Conservation (phyloP, 2,329 filamentous ascomycete species). For the Thermochaetoides dissita region DNA sequence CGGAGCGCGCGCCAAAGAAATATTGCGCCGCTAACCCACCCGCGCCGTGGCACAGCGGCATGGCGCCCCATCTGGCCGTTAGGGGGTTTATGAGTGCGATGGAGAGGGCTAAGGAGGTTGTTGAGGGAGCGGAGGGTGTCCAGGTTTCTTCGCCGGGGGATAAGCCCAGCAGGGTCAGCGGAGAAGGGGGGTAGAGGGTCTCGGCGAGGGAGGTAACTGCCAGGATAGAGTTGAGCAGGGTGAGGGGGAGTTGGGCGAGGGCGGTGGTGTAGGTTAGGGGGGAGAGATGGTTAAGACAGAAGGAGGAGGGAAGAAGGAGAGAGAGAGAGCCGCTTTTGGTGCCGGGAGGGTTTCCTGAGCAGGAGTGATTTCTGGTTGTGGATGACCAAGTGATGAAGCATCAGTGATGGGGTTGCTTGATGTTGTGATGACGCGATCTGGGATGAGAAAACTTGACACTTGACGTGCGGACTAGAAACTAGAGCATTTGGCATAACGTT, state of each 20-base stretch:
- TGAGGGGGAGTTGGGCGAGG: constrained; percentile 78
- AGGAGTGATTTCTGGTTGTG: too few species aligned
- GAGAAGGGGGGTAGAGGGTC: constrained; percentile 54
- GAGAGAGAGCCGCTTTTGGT: too few species aligned
- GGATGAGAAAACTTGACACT: too few species aligned
- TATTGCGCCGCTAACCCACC: constrained; percentile 84
- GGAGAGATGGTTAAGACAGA: too few species aligned
- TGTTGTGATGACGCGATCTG: too few species aligned
- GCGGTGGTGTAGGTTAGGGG: constrained; percentile 33
- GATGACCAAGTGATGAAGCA: too few species aligned
- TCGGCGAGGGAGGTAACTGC: constrained; percentile 68
- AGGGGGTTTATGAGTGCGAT: constrained; percentile 73
- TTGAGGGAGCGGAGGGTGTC: constrained; percentile 39
- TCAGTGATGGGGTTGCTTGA: too few species aligned
- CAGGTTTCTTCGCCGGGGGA: neutral
- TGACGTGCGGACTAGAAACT: too few species aligned
- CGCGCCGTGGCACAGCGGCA: constrained; percentile 90
- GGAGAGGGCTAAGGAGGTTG: constrained; percentile 66
- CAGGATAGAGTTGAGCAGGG: constrained; percentile 82
- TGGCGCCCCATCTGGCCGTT: constrained; percentile 82
- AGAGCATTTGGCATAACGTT: too few species aligned
- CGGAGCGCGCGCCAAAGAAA: constrained; percentile 80
- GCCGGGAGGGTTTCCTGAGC: too few species aligned
- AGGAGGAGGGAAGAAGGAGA: too few species aligned
- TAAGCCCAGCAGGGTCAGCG: neutral